These are phyloP conservation scores for Myochromella boudieri DNA, from an alignment of 768 basidiomycete genomes.

Conservation along the genomic window DNA sequence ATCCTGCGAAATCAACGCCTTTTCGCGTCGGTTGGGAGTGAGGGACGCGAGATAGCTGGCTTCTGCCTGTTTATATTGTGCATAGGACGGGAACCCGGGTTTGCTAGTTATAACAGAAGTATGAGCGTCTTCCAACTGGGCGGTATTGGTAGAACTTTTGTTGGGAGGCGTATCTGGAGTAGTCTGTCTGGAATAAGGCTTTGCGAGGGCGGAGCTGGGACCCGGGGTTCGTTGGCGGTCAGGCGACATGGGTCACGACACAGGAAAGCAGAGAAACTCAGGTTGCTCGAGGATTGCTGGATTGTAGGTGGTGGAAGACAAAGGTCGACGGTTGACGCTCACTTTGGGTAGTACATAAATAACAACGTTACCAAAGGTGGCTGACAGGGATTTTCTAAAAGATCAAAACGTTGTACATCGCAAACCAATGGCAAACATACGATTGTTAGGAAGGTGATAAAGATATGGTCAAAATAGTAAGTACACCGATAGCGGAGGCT, in stretches of 20 bases:
- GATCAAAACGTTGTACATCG: background rate
- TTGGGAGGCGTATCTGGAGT: slow-evolving; percentile 16
- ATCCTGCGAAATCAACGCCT: slow-evolving; percentile 70
- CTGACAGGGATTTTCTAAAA: background rate
- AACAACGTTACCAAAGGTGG: too few species aligned
- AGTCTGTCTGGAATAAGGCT: slow-evolving; percentile 33
- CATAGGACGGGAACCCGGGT: slow-evolving; percentile 61
- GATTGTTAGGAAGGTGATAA: slow-evolving; percentile 13
- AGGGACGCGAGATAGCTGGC: slow-evolving; percentile 57
- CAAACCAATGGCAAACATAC: background rate
- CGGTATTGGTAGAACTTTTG: slow-evolving; percentile 7
- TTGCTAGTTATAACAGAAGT: slow-evolving; percentile 13
- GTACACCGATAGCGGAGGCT: slow-evolving; percentile 10
- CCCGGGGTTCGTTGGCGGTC: slow-evolving; percentile 27
- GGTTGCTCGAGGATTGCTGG: background rate
- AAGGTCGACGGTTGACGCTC: too few species aligned
- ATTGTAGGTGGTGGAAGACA: background rate
- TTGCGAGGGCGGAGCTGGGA: slow-evolving; percentile 25
- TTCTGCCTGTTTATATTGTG: slow-evolving; percentile 60
- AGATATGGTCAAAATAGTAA: slow-evolving; percentile 16
- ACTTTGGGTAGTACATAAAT: too few species aligned
- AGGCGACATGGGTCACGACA: slow-evolving; percentile 27
- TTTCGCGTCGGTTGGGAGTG: slow-evolving; percentile 52
- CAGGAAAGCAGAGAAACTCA: background rate
- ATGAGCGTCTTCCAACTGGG: slow-evolving; percentile 8